Percentiles rank a stretch among this genome's conserved stretches.
Evolutionary conservation across 2,329 filamentous ascomycete genomes (phyloP).

Genomic region (Coniochaeta sp.): DNA sequence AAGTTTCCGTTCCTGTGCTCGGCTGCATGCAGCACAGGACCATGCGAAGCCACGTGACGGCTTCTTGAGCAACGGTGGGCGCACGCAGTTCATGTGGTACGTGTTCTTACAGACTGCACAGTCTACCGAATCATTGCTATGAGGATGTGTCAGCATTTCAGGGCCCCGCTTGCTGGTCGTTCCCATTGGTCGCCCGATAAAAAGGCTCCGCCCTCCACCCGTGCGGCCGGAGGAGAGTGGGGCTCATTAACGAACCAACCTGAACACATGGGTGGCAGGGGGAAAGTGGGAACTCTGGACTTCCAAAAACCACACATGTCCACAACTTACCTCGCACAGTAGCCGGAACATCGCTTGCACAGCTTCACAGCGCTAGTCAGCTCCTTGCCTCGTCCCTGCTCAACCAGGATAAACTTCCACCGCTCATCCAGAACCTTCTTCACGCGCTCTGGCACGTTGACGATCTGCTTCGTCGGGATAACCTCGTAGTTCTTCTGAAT

Average conservation of each 20-base stretch:
- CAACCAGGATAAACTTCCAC: slow-evolving; percentile 94
- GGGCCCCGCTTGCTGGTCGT: slow-evolving; percentile 6
- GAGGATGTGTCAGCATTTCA: slow-evolving; percentile 18
- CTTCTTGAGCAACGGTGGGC: slow-evolving; percentile 86
- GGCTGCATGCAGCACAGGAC: slow-evolving; percentile 93
- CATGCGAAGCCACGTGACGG: slow-evolving; percentile 95
- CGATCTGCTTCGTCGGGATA: slow-evolving; percentile 82
- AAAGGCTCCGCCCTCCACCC: background rate
- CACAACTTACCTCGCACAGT: slow-evolving; percentile 70
- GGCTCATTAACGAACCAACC: slow-evolving; percentile 2
- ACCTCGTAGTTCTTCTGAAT: slow-evolving; percentile 98
- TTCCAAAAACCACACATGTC: slow-evolving; percentile 1
- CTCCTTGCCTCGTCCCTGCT: slow-evolving; percentile 89
- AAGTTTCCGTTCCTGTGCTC: slow-evolving; percentile 87
- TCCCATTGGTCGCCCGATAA: background rate
- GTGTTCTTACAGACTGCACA: slow-evolving; percentile 92
- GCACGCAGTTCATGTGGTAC: slow-evolving; percentile 98
- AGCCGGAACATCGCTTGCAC: slow-evolving; percentile 86
- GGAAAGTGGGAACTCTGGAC: background rate
- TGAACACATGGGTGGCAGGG: background rate
- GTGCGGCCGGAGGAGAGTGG: slow-evolving; percentile 3
- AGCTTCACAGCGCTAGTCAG: slow-evolving; percentile 91
- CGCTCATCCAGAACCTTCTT: slow-evolving; percentile 93
- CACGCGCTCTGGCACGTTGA: slow-evolving; percentile 91
- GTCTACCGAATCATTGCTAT: slow-evolving; percentile 86